Percentiles rank a stretch among this genome's conserved stretches.
Conservation (phyloP, 2,329 filamentous ascomycete genomes). For the Microcera coccophila region DNA sequence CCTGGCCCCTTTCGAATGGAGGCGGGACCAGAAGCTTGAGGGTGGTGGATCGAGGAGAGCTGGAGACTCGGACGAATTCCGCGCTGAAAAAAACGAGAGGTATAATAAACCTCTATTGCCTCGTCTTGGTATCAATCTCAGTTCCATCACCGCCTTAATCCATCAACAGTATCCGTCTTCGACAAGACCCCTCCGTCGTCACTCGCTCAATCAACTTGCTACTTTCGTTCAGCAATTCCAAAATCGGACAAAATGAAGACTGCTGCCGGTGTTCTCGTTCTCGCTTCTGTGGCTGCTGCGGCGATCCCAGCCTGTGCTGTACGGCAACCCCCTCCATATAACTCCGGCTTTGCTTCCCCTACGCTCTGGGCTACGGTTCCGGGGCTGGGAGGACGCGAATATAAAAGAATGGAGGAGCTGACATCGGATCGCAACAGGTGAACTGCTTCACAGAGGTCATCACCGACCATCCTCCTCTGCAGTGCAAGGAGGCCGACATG, state of each 20-base stretch:
- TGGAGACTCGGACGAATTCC: neutral
- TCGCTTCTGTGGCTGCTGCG: conserved; percentile 9
- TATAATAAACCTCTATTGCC: neutral
- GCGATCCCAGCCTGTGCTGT: conserved; percentile 15
- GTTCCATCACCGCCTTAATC: conserved; percentile 1
- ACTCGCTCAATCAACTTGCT: conserved; percentile 1
- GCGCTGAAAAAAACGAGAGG: neutral
- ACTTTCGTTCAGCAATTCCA: neutral
- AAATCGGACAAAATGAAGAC: conserved; percentile 14
- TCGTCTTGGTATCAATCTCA: neutral
- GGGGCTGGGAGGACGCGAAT: neutral
- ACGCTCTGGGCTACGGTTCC: neutral
- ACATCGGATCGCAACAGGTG: conserved; percentile 9
- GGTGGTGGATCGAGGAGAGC: neutral
- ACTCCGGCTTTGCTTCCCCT: too few relatives aligned
- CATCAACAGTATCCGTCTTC: conserved; percentile 1
- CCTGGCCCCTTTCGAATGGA: neutral
- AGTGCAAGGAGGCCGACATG: conserved; percentile 29
- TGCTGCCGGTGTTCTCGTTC: conserved; percentile 9
- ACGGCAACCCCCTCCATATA: conserved; percentile 1
- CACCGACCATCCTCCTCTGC: conserved; percentile 25
- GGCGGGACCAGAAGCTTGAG: neutral
- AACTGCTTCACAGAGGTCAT: conserved; percentile 28
- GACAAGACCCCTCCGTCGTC: neutral
- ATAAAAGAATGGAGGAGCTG: conserved; percentile 1